phyloP scores from a whole-genome alignment of 1,139 yeast genomes.

The Magnusiomyces ingens region DNA sequence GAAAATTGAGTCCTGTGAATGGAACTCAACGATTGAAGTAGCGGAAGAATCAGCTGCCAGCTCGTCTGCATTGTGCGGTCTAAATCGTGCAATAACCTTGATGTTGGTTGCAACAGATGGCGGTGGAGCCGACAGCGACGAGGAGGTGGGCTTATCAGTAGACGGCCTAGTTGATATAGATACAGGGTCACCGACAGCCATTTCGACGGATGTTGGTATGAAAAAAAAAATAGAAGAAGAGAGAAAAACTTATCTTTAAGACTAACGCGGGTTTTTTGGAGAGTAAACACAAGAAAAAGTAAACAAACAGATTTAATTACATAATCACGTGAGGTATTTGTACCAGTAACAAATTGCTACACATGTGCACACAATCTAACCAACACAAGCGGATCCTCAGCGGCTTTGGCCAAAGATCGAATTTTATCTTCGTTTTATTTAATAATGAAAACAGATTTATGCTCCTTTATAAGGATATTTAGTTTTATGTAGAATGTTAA shows the following conservation, averaged over 20 bases:
- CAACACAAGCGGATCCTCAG: not conserved
- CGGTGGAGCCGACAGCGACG: not conserved
- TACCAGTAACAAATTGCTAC: not conserved
- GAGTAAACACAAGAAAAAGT: not conserved
- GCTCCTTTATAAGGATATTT: conserved; percentile 31
- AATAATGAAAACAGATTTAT: conserved; percentile 12
- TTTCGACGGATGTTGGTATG: not conserved
- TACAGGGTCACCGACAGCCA: conserved; percentile 10
- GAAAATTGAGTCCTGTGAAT: conserved; percentile 23
- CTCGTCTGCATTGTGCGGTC: conserved; percentile 37
- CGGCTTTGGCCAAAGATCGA: not conserved
- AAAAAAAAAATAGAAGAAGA: not conserved
- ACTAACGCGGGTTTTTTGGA: not conserved
- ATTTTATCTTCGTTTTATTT: not conserved
- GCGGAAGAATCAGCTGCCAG: not conserved
- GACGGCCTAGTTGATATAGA: conserved; percentile 12
- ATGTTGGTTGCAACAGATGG: conserved; percentile 27
- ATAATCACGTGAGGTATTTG: conserved; percentile 21
- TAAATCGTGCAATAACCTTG: conserved; percentile 59
- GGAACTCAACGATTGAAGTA: conserved; percentile 45
- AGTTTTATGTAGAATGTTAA: conserved; percentile 21
- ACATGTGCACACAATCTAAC: conserved; percentile 4
- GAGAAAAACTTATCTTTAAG: not conserved
- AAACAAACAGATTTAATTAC: conserved; percentile 14
- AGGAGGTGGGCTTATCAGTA: not conserved